phyloP scores from a whole-genome alignment of 352 stramenopile genomes.

The Pythium guiyangense region DNA sequence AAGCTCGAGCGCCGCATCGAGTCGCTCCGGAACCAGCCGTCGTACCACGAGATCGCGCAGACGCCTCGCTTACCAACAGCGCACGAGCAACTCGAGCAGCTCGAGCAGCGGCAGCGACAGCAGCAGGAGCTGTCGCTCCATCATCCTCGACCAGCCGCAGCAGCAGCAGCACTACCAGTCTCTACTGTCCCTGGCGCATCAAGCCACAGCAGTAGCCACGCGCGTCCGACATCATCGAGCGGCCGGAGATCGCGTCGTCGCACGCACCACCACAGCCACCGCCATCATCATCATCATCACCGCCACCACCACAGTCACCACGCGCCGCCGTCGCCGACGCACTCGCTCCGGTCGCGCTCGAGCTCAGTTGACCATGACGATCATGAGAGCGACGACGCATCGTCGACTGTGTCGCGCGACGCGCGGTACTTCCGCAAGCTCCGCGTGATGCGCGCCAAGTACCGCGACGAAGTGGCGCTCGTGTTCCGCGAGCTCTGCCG shows the following conservation, averaged over 20 bases:
- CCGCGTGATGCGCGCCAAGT: slow-evolving; percentile 61
- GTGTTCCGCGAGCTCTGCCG: slow-evolving; percentile 78
- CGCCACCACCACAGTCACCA: not conserved
- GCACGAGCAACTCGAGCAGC: slow-evolving; percentile 6
- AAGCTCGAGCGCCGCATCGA: slow-evolving; percentile 65
- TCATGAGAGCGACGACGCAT: not conserved
- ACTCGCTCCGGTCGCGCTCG: slow-evolving; percentile 1
- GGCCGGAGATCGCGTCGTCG: slow-evolving; percentile 7
- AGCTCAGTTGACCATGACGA: not conserved
- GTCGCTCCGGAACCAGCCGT: slow-evolving; percentile 50
- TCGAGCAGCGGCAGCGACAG: slow-evolving; percentile 2
- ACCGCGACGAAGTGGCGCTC: slow-evolving; percentile 76
- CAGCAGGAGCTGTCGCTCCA: not conserved
- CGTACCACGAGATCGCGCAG: slow-evolving; percentile 18
- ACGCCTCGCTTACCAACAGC: slow-evolving; percentile 1
- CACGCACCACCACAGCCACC: not conserved
- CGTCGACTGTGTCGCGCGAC: slow-evolving; percentile 18
- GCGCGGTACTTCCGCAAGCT: slow-evolving; percentile 69
- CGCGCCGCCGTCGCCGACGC: not conserved
- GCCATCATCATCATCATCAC: not conserved
- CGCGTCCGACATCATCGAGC: slow-evolving; percentile 9
- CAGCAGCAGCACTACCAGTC: no score
- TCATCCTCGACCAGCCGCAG: no score
- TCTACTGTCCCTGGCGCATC: not conserved
- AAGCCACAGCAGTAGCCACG: slow-evolving; percentile 13